Conservation (phyloP, 768 basidiomycete genomes). For the Termitomyces sp. region DNA sequence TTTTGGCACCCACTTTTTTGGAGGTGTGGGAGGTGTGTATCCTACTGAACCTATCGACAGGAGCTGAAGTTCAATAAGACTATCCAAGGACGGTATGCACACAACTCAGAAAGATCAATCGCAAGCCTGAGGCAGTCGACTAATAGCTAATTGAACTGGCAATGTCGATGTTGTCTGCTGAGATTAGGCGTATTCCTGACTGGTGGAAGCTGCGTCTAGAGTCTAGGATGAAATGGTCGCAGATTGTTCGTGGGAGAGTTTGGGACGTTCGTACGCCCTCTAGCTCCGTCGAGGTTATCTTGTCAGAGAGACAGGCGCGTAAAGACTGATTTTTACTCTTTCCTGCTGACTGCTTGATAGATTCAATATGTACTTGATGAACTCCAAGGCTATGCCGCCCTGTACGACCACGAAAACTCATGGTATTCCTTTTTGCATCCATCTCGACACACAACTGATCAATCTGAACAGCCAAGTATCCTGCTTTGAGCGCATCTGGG, state of each 20-base stretch:
- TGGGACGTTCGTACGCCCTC: conserved; percentile 34
- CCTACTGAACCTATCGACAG: not conserved
- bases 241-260: conserved; percentile 17
- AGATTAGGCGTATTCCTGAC: conserved; percentile 29
- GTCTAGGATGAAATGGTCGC: conserved; percentile 25
- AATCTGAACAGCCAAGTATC: conserved; percentile 38
- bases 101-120: not conserved
- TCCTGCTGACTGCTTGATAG: conserved; percentile 17
- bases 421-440: conserved; percentile 25
- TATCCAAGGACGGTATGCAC: conserved; percentile 40
- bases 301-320: conserved; percentile 36
- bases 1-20: conserved; percentile 34
- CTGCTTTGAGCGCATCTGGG: conserved; percentile 54
- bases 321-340: not conserved
- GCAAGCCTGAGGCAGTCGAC: not conserved
- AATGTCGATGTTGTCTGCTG: conserved; percentile 42
- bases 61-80: conserved; percentile 20
- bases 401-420: conserved; percentile 28
- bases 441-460: not conserved
- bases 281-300: conserved; percentile 19
- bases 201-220: conserved; percentile 35
- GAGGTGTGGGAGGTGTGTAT: conserved; percentile 40
- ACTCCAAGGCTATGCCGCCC: conserved; percentile 35
- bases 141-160: conserved; percentile 41
- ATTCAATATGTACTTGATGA: conserved; percentile 45